These are phyloP conservation scores for Epichloe sp. DNA, from an alignment of 2,329 filamentous ascomycete species.

Conservation along the genomic window DNA sequence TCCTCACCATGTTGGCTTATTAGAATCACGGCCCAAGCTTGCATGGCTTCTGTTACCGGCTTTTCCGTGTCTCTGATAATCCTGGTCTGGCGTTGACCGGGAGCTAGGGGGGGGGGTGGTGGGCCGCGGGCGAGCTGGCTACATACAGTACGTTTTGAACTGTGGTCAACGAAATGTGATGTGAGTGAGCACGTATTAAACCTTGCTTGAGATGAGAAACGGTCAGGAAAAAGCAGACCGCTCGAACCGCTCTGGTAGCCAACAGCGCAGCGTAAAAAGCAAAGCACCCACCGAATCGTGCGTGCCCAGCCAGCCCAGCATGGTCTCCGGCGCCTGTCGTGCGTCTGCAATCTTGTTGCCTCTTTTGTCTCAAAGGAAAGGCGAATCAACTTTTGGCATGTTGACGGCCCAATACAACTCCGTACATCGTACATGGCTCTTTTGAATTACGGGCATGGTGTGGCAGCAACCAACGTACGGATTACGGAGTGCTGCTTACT, in stretches of 20 bases:
- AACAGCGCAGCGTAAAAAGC: not conserved
- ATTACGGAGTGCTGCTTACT: too few species aligned
- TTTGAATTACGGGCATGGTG: too few species aligned
- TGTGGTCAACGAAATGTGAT: not conserved
- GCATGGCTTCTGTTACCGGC: not conserved
- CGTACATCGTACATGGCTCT: too few species aligned
- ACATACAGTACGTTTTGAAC: not conserved
- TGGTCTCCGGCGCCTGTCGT: not conserved
- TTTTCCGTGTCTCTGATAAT: conserved; percentile 1
- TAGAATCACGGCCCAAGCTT: not conserved
- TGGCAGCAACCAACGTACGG: too few species aligned
- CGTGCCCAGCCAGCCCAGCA: not conserved
- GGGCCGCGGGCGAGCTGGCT: not conserved
- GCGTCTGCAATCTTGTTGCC: not conserved
- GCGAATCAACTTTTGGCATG: not conserved
- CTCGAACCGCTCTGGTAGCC: not conserved
- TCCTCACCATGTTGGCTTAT: not conserved
- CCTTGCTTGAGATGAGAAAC: not conserved
- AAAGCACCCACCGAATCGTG: not conserved
- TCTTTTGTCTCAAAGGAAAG: not conserved
- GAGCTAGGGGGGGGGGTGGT: not conserved
- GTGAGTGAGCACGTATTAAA: not conserved
- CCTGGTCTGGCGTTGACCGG: conserved; percentile 1
- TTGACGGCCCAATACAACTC: not conserved
- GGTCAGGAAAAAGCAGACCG: not conserved